phyloP scores from a whole-genome alignment of 2,329 filamentous ascomycete genomes.

The Epicoccum nigrum region DNA sequence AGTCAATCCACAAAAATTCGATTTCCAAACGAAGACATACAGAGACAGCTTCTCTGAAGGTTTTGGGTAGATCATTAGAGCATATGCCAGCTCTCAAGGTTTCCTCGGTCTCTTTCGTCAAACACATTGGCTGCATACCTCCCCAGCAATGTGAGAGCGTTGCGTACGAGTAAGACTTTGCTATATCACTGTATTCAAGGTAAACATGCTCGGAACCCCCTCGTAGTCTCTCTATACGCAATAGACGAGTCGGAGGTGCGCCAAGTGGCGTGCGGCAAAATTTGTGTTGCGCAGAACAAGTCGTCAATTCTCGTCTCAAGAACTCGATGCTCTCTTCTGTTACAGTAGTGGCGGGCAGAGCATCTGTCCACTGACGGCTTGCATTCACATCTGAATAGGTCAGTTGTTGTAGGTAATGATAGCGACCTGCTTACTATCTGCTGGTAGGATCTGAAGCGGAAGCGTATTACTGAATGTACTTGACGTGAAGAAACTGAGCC shows the following conservation, averaged over 20 bases:
- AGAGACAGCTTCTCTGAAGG: slow-evolving; percentile 15
- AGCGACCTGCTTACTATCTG: no score
- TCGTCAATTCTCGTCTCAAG: not conserved
- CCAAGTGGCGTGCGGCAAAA: not conserved
- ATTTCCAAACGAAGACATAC: not conserved
- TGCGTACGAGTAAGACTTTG: not conserved
- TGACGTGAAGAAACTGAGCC: no score
- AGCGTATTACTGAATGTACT: no score
- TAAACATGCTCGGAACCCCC: not conserved
- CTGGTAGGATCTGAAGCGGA: no score
- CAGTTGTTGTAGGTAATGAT: no score
- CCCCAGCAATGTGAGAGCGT: not conserved
- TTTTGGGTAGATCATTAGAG: slow-evolving; percentile 11
- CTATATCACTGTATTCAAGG: not conserved
- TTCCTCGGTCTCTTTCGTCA: not conserved
- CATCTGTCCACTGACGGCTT: no score
- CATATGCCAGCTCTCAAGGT: slow-evolving; percentile 3
- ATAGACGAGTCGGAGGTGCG: not conserved
- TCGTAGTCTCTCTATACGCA: not conserved
- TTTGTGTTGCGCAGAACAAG: not conserved
- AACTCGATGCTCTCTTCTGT: not conserved
- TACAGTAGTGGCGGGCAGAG: no score
- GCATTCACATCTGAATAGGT: no score
- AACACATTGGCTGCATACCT: not conserved
- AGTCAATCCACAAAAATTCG: slow-evolving; percentile 16